Percentiles rank a stretch among this genome's conserved stretches.
Conservation (phyloP, 768 basidiomycete species). For the Scleroderma bovista region DNA sequence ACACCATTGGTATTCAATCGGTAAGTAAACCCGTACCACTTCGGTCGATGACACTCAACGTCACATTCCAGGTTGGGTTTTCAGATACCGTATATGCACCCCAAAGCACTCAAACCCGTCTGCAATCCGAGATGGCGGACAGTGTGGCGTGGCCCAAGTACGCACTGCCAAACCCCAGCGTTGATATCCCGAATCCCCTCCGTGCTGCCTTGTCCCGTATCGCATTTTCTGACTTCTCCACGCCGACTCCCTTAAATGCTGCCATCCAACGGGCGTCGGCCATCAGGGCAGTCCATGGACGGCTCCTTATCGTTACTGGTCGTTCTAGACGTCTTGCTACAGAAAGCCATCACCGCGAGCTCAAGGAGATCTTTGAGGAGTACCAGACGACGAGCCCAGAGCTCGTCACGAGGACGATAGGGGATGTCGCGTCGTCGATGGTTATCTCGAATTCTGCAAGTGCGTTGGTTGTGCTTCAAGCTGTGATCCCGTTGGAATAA, state of each 20-base stretch:
- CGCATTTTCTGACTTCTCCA: slow-evolving; percentile 50
- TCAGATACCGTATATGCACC: slow-evolving; percentile 71
- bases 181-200: slow-evolving; percentile 9
- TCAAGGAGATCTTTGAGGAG: slow-evolving; percentile 58
- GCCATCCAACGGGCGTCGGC: slow-evolving; percentile 39
- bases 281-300: slow-evolving; percentile 23
- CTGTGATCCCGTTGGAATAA: slow-evolving; percentile 28
- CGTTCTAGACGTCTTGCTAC: slow-evolving; percentile 70
- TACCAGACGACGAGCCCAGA: slow-evolving; percentile 13
- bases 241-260: slow-evolving; percentile 57
- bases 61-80: slow-evolving; percentile 31
- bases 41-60: background rate
- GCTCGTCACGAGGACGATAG: slow-evolving; percentile 69
- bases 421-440: slow-evolving; percentile 81
- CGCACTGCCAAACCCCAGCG: slow-evolving; percentile 31
- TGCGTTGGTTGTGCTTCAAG: slow-evolving; percentile 67
- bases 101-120: slow-evolving; percentile 52
- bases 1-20: slow-evolving; percentile 40
- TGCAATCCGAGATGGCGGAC: slow-evolving; percentile 85
- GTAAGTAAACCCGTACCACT: slow-evolving; percentile 28
- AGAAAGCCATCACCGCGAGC: slow-evolving; percentile 67
- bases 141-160: slow-evolving; percentile 69
- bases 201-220: slow-evolving; percentile 48
- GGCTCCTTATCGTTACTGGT: slow-evolving; percentile 63
- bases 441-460: slow-evolving; percentile 50